These are phyloP conservation scores for Microdochium bolleyi DNA, from an alignment of 2,329 filamentous ascomycete species.

Conservation along the genomic window DNA sequence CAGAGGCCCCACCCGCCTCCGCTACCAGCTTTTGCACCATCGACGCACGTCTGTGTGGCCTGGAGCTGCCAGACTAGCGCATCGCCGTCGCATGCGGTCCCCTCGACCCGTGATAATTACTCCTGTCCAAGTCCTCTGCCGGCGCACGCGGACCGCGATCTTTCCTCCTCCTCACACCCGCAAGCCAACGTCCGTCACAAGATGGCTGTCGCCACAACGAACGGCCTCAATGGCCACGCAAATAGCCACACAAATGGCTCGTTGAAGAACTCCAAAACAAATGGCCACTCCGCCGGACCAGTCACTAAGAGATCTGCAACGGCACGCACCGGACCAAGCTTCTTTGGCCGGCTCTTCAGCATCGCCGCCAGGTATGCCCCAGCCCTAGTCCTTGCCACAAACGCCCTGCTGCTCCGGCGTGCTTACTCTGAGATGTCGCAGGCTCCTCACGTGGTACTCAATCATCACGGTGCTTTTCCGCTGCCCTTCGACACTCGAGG, in stretches of 20 bases:
- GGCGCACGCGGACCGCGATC: no score
- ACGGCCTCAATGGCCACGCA: neutral
- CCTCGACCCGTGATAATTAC: no score
- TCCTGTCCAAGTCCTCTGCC: no score
- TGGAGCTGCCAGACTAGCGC: neutral
- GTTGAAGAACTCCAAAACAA: neutral
- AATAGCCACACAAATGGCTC: slow-evolving; percentile 1
- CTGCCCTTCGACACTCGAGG: slow-evolving; percentile 64
- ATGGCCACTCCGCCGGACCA: neutral
- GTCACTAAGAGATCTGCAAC: neutral
- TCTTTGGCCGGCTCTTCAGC: neutral
- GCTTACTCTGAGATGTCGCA: neutral
- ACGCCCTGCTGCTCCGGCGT: no score
- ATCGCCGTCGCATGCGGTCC: no score
- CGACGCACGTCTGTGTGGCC: neutral
- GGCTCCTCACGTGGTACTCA: slow-evolving; percentile 67
- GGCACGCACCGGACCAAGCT: neutral
- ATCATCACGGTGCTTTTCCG: slow-evolving; percentile 74
- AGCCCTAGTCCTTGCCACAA: neutral
- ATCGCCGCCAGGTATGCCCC: neutral
- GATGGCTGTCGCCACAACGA: neutral
- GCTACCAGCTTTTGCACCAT: neutral
- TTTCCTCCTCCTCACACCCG: no score
- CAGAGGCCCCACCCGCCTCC: neutral
- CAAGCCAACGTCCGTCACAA: neutral